Evolutionary conservation across 2,329 filamentous ascomycete species (phyloP), one percentile per base, ranked within the genome.

Genomic region (Hypomyces perniciosus): DNA sequence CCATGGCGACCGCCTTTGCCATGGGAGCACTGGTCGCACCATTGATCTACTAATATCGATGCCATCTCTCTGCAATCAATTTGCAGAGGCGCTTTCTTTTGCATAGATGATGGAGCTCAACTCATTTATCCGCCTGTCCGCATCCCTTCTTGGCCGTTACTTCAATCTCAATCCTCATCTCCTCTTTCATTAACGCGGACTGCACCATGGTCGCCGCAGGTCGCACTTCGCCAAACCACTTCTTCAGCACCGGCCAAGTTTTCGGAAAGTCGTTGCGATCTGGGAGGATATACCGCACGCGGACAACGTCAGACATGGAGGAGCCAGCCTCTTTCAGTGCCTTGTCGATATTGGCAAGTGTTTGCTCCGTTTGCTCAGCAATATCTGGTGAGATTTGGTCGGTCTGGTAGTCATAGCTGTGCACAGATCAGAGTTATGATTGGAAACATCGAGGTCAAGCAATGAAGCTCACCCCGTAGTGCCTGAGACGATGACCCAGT

Each of bases 1-100:
- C 80, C 0, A 80, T 85, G 27, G 75, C 65, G 3, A 68, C 74
- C 5, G 76, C 81, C 57, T 85, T 86, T 68, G 74, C 62, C 1
- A 73, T 73, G 0, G 83, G 80, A 4, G 61, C 60, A 33, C 46
- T 61, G 44, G 53, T 66, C 45, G 61, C 61, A 4, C 60, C 62
- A 27, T 31, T 68, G 35, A 56, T 59, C 27, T 58, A 67, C 49
- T 65, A 51, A 55, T 35, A 28, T 42, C 35, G 5, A 39, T n/a
- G 12, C 5, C 8, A 33, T 34, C 13, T 20, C 33, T 20, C 8
- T 6, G 10, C 42, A 30, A 5, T 41, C 10, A 30, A 26, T 38
- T 33, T 30, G 26, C 39, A n/a, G 29, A 34, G 12, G 10, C 42
- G 8, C 8, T 44, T 35, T 26, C 20, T 44, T 27, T 20, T 20